Conservation (phyloP, 352 stramenopile species). For the Globisporangium uncinulatum region DNA sequence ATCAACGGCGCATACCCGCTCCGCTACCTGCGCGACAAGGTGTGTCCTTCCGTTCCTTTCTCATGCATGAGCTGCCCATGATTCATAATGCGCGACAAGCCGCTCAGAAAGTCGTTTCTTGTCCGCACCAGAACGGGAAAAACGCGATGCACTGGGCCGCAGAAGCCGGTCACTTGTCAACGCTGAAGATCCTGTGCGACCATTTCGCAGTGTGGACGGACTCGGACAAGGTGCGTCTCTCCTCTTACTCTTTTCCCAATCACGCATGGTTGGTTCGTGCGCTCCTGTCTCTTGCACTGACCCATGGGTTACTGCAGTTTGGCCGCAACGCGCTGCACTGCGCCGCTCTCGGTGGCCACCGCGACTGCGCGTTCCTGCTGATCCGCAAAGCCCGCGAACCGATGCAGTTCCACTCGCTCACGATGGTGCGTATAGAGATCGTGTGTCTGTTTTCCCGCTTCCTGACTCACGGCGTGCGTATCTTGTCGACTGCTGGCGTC, state of each 20-base stretch:
- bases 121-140: constrained; percentile 64
- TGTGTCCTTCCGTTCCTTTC: constrained; percentile 11
- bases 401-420: constrained; percentile 66
- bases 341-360: constrained; percentile 70
- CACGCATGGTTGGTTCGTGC: neutral
- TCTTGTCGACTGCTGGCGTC: neutral
- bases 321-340: constrained; percentile 81
- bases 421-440: constrained; percentile 30
- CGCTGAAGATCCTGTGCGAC: constrained; percentile 75
- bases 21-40: constrained; percentile 81
- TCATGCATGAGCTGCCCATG: neutral
- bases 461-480: neutral
- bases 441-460: neutral
- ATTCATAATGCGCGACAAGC: too few species aligned
- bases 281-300: neutral
- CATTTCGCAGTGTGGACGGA: constrained; percentile 77
- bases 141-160: constrained; percentile 86
- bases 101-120: too few species aligned
- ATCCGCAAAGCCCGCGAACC: constrained; percentile 64
- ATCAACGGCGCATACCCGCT: constrained; percentile 77
- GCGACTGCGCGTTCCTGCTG: constrained; percentile 80
- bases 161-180: constrained; percentile 68
- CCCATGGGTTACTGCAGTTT: constrained; percentile 34
- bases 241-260: neutral
- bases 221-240: constrained; percentile 53